Evolutionary conservation across 2,329 filamentous ascomycete species (phyloP).

Genomic region (Xylaria sp.): DNA sequence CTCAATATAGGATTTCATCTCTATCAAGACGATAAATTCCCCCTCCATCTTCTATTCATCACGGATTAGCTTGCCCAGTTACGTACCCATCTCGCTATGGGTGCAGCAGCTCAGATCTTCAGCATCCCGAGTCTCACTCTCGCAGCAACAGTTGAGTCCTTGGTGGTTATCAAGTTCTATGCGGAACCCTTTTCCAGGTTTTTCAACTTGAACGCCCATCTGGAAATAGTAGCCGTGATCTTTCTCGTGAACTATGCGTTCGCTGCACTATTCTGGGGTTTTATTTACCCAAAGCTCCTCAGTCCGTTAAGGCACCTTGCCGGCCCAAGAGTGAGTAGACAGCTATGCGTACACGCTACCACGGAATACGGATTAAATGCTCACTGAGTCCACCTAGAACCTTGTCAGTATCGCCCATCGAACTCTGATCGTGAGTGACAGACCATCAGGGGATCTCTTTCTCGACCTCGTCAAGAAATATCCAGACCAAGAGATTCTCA

Average conservation of each 20-base stretch:
- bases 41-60: neutral
- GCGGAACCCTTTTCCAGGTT: slow-evolving; percentile 22
- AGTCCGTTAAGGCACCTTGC: slow-evolving; percentile 41
- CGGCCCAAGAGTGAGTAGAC: slow-evolving; percentile 39
- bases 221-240: slow-evolving; percentile 25
- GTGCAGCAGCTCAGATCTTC: slow-evolving; percentile 35
- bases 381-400: slow-evolving; percentile 13
- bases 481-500: slow-evolving; percentile 40
- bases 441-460: slow-evolving; percentile 37
- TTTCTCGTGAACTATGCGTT: slow-evolving; percentile 40
- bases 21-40: neutral
- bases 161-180: slow-evolving; percentile 44
- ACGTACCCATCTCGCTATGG: slow-evolving; percentile 18
- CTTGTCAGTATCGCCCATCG: slow-evolving; percentile 36
- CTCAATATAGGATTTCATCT: neutral
- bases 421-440: slow-evolving; percentile 31
- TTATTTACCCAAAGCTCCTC: slow-evolving; percentile 41
- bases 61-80: neutral
- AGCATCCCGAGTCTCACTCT: slow-evolving; percentile 44
- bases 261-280: slow-evolving; percentile 33
- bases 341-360: neutral
- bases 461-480: slow-evolving; percentile 39
- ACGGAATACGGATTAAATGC: neutral
- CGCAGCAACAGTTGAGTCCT: slow-evolving; percentile 41
- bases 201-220: slow-evolving; percentile 21